These are phyloP conservation scores for Carex parvula DNA, from an alignment of 176 grass and related monocot genomes.

Conservation along the genomic window DNA sequence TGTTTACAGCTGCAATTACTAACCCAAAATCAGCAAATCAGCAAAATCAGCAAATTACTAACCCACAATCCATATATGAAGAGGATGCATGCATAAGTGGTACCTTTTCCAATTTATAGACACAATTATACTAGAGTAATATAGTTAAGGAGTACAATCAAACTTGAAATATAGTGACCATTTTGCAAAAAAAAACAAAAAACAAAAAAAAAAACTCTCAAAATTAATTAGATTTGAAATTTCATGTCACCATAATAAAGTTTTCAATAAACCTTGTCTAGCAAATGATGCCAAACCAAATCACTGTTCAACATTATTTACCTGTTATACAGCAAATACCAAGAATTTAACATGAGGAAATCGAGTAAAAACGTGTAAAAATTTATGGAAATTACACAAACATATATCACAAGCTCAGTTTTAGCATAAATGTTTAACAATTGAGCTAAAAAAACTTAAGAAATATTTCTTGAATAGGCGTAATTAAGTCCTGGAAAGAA, in stretches of 20 bases:
- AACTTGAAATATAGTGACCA: neutral
- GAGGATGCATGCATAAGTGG: conserved; percentile 73
- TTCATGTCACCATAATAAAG: neutral
- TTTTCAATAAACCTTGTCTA: neutral
- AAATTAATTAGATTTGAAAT: neutral
- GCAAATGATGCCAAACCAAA: neutral
- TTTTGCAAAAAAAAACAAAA: neutral
- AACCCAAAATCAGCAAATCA: no score
- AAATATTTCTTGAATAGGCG: neutral
- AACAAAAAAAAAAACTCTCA: neutral
- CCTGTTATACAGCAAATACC: neutral
- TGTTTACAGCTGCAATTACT: neutral
- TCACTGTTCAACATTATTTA: neutral
- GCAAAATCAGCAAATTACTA: no score
- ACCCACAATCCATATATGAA: conserved; percentile 98
- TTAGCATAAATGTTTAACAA: neutral
- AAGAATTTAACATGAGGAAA: neutral
- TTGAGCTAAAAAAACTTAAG: neutral
- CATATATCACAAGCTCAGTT: conserved; percentile 5
- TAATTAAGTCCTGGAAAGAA: neutral
- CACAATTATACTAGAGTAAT: conserved; percentile 62
- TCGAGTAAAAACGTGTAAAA: neutral
- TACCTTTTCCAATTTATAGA: conserved; percentile 97
- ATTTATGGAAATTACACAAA: neutral
- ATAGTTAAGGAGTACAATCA: conserved; percentile 12